Base-by-base conservation (phyloP, 202 grass and related monocot species). In the Thinopyrum obtusiflorum region DNA sequence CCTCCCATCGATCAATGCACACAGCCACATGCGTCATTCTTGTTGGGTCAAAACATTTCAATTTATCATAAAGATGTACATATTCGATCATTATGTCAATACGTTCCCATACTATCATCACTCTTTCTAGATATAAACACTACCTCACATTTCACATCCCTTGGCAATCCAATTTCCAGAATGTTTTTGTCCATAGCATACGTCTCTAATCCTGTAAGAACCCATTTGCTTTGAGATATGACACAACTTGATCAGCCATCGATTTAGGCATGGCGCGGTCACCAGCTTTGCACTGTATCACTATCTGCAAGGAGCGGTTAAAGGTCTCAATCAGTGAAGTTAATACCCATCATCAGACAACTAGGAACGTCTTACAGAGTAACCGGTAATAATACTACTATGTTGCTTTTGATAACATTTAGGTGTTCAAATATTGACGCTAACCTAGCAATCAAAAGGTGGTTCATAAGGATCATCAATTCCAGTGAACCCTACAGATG, bases 381-480 rank as follows among this genome's bases (percentile, higher is more conserved):
- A 63, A 39, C 9, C 40, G 7, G 15, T 7, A 57, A 8, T 39
- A 65, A 5, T 66, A 65, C 57, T 29, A 78, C 14, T 24, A 51
- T 15, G 15, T 62, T 63, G 9, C 9, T 31, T 21, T 74, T 51
- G 42, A 51, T 29, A 51, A 9, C 15, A 65, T 11, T 83, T 7
- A 17, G 24, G 4, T 29, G 26, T 36, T 28, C 26, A 76, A 71
- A 79, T 10, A 81, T 51, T 83, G 80, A 2, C 0, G 26, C 79
- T 92, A 76, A 98, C 95, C 93, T 98, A 88, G 61, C 88, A 89
- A 20, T 92, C 85, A 14, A 82, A 77, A 8, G 95, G 95, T 31
- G 88, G 53, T 85, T 98, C 95, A 25, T 95, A 98, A 70, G 95
- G 95, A 94, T 98, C 93, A 89, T 95, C 89, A 68, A 98, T 90